Percentiles rank a stretch among this genome's conserved stretches.
These are phyloP conservation scores for Baudoinia panamericana DNA, from an alignment of 495 filamentous ascomycete species.

Conservation along the genomic window DNA sequence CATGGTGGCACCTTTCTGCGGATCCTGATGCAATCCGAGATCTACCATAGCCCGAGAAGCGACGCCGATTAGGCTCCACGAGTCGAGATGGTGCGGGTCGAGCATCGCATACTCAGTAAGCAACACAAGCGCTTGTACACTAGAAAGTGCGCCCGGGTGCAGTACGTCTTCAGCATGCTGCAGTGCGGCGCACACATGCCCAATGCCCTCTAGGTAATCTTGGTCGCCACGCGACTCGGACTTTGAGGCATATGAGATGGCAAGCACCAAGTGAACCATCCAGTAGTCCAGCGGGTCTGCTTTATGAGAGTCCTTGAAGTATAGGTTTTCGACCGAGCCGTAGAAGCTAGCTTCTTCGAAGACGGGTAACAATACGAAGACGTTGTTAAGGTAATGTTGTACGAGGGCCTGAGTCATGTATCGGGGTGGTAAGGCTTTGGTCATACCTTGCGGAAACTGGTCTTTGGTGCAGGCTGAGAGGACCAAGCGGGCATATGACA, in stretches of 20 bases:
- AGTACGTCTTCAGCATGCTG: conserved; percentile 66
- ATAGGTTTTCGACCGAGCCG: conserved; percentile 64
- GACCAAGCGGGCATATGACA: conserved; percentile 76
- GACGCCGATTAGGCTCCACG: conserved; percentile 81
- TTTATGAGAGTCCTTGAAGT: conserved; percentile 45
- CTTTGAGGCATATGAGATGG: conserved; percentile 58
- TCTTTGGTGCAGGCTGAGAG: conserved; percentile 60
- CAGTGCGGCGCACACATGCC: conserved; percentile 56
- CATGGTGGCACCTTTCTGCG: conserved; percentile 47
- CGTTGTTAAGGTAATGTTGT: conserved; percentile 69
- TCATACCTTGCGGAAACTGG: conserved; percentile 42
- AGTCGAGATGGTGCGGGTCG: conserved; percentile 77
- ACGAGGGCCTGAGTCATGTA: conserved; percentile 51
- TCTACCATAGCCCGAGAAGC: conserved; percentile 75
- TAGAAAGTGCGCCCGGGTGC: conserved; percentile 63
- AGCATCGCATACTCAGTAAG: conserved; percentile 79
- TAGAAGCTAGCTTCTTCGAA: conserved; percentile 65
- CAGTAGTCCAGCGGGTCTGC: conserved; percentile 67
- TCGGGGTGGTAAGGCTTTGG: conserved; percentile 50
- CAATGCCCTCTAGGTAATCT: conserved; percentile 49
- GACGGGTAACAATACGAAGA: conserved; percentile 65
- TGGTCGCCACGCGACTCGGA: conserved; percentile 55
- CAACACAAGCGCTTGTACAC: conserved; percentile 73
- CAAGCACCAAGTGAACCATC: conserved; percentile 78
- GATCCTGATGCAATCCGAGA: conserved; percentile 80